phyloP scores from a whole-genome alignment of 768 basidiomycete genomes.

The Pulveroboletus sp. region DNA sequence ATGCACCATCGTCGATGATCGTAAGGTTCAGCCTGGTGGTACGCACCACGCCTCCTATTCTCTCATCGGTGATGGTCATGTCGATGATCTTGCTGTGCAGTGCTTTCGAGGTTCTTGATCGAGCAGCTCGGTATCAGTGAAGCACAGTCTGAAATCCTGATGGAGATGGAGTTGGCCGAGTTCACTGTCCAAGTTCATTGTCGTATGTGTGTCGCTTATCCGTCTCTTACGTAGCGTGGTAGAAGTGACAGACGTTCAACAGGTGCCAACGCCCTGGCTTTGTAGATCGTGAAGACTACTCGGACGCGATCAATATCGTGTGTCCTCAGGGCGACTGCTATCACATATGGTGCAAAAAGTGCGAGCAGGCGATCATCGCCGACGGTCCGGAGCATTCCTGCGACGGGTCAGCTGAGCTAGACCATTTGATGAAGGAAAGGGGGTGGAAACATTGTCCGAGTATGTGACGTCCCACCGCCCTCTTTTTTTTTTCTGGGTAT shows the following conservation, averaged over 20 bases:
- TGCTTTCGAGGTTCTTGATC: conserved; percentile 36
- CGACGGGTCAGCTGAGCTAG: conserved; percentile 53
- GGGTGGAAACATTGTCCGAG: conserved; percentile 68
- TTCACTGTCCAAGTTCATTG: conserved; percentile 46
- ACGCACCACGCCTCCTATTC: conserved; percentile 5
- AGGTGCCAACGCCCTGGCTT: conserved; percentile 48
- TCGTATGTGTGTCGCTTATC: conserved; percentile 36
- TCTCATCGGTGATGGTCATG: too few species aligned
- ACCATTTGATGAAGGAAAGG: conserved; percentile 43
- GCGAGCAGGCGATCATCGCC: conserved; percentile 38
- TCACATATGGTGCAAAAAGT: conserved; percentile 58
- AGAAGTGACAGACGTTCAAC: background rate
- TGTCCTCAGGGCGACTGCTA: conserved; percentile 49
- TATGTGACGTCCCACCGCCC: conserved; percentile 11
- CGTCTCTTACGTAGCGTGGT: background rate
- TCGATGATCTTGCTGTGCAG: conserved; percentile 22
- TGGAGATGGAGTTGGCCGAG: conserved; percentile 43
- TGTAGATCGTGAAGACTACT: conserved; percentile 48
- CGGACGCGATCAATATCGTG: conserved; percentile 34
- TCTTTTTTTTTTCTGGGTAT: background rate
- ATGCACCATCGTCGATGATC: conserved; percentile 36
- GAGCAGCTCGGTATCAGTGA: conserved; percentile 44
- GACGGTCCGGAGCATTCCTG: conserved; percentile 49
- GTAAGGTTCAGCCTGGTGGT: conserved; percentile 30
- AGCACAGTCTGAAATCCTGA: conserved; percentile 36